Evolutionary conservation across 345 rosid species (phyloP), one percentile per base, ranked within the genome.

Genomic region (Erucastrum elatum): DNA sequence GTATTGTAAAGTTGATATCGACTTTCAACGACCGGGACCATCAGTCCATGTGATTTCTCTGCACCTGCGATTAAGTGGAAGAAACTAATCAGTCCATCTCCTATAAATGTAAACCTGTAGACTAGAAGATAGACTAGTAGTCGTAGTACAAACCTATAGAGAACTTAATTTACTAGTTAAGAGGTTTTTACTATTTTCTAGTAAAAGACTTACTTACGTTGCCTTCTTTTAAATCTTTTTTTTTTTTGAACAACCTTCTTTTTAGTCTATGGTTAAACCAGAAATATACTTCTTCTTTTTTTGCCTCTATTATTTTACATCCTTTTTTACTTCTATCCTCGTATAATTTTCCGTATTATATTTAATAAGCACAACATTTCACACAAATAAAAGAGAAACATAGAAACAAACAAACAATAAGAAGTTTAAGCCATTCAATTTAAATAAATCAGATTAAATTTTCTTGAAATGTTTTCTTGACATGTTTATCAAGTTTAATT

Each of bases 21-120:
- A 77, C 80, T 9, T 44, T 49, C 62, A 70, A 77, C 75, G 4
- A n/a, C 27, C 41, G 75, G 75, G n/a, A 70, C 70, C 65, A 77
- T 64, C 8, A n/a, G n/a, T n/a, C n/a, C n/a, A n/a, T n/a, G n/a
- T 70, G 69, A 49, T 31, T 2, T 26, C 29, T 9, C 70, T 77
- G 64, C 55, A 49, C 15, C 64, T 33, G 3, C 9, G 70, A 77
- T 62, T 62, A 56, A 70, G 41, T 77, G 63, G n/a, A 44, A 61
- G 63, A 33, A 15, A 31, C 69, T 13, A 68, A 77, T 34, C 35
- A 49, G 39, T 70, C 37, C 11, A 29, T 41, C 61, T 41, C 37
- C 56, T 53, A 49, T 49, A 69, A 62, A 25, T 60, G 55, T 6
- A 49, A 21, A 60, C 63, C 37, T 76, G 7, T 12, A 33, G 67